Evolutionary conservation across 257 asterid genomes (phyloP).

Genomic region (Solanum piurae): DNA sequence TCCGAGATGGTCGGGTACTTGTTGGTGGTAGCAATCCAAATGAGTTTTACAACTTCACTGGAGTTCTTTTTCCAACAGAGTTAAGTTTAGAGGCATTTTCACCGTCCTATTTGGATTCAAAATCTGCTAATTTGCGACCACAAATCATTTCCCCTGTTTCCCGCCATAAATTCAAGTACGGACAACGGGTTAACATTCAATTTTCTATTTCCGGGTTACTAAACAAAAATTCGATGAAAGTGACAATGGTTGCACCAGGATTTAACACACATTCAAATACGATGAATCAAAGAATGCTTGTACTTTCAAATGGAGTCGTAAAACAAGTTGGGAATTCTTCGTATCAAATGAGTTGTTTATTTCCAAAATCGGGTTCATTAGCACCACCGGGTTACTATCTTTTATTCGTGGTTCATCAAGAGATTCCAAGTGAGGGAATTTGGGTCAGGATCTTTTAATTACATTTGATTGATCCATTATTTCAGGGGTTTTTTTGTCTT

Average conservation of each 20-base stretch:
- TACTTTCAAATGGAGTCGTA: background rate
- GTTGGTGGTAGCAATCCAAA: slow-evolving; percentile 39
- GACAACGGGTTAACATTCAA: background rate
- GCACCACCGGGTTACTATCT: slow-evolving; percentile 4
- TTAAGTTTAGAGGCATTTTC: slow-evolving; percentile 24
- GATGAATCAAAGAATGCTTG: slow-evolving; percentile 33
- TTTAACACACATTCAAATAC: slow-evolving; percentile 34
- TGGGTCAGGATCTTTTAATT: slow-evolving; percentile 24
- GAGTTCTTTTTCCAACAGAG: slow-evolving; percentile 20
- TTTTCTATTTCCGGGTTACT: background rate
- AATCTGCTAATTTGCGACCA: slow-evolving; percentile 5
- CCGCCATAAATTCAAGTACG: slow-evolving; percentile 7
- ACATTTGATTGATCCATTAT: background rate
- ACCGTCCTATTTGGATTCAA: slow-evolving; percentile 15
- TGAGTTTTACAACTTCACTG: background rate
- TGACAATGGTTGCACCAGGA: slow-evolving; percentile 26
- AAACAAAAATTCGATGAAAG: slow-evolving; percentile 2
- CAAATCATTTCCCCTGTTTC: slow-evolving; percentile 7
- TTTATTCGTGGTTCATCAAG: slow-evolving; percentile 6
- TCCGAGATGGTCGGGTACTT: slow-evolving; percentile 30
- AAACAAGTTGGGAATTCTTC: background rate
- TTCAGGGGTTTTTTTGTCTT: background rate
- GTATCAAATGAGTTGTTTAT: background rate
- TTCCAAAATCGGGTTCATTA: background rate
- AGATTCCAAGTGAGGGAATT: slow-evolving; percentile 31